Evolutionary conservation across 345 rosid genomes (phyloP).

Genomic region (Euphorbia tirucalli): DNA sequence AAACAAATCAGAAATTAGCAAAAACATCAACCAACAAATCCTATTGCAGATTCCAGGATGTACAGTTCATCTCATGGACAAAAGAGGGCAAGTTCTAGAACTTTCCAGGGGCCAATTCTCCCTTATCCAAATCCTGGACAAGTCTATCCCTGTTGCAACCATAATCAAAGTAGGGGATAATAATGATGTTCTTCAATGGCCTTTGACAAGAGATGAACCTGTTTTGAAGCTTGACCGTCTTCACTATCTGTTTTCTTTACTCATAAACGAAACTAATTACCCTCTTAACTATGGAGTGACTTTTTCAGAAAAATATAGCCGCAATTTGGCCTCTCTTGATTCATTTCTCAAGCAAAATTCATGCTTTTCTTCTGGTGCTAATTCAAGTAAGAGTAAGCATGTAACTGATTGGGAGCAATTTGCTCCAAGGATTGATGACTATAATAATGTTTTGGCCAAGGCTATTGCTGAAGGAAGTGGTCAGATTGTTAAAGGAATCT

Average conservation of each 20-base stretch:
- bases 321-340: background rate
- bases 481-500: background rate
- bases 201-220: background rate
- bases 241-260: background rate
- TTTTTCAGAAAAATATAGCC: background rate
- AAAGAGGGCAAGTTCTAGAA: constrained; percentile 58
- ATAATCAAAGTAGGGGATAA: background rate
- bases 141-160: constrained; percentile 27
- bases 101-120: constrained; percentile 62
- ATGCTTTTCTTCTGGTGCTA: background rate
- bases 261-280: background rate
- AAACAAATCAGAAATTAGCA: constrained; percentile 21
- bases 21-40: constrained; percentile 40
- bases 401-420: background rate
- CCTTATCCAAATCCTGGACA: constrained; percentile 49
- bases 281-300: constrained; percentile 1
- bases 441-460: background rate
- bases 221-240: background rate
- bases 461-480: background rate
- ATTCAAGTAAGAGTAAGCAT: background rate
- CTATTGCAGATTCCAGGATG: constrained; percentile 60
- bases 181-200: background rate
- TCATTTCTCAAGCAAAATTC: background rate
- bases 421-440: background rate
- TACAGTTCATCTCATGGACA: constrained; percentile 64